Conservation (phyloP, 2,329 filamentous ascomycete genomes). For the Akanthomyces muscarius region DNA sequence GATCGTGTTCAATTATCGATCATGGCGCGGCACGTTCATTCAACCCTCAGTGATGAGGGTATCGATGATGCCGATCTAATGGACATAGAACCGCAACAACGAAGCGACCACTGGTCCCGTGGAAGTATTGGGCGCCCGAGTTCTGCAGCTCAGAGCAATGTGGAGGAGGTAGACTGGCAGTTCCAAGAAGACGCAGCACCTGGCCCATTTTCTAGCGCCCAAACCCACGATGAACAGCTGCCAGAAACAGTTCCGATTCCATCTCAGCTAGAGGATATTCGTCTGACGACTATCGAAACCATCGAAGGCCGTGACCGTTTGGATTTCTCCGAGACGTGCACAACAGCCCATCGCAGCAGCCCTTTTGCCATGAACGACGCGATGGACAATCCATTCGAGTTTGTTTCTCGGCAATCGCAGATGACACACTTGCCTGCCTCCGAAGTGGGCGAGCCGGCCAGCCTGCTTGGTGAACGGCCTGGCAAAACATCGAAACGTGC, state of each 20-base stretch:
- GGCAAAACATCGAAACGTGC: neutral
- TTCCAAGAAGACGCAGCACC: constrained; percentile 23
- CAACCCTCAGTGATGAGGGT: constrained; percentile 1
- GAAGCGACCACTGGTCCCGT: neutral
- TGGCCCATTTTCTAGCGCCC: constrained; percentile 28
- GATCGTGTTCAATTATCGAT: neutral
- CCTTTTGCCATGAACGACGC: neutral
- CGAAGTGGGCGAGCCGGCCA: neutral
- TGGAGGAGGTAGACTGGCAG: constrained; percentile 21
- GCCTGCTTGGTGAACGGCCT: neutral
- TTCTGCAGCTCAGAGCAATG: constrained; percentile 24
- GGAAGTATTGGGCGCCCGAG: neutral
- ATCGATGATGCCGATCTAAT: neutral
- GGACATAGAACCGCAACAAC: constrained; percentile 23
- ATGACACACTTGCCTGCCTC: neutral
- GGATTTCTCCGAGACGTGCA: constrained; percentile 36
- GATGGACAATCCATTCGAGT: neutral
- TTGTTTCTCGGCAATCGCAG: neutral
- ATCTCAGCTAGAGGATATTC: neutral
- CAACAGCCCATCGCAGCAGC: constrained; percentile 28
- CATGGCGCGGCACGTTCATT: neutral
- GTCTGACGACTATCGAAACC: neutral
- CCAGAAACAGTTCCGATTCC: constrained; percentile 32
- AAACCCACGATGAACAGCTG: constrained; percentile 23
- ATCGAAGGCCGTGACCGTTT: constrained; percentile 12